Evolutionary conservation across 2,329 filamentous ascomycete genomes (phyloP).

Genomic region (Teratosphaeria pseudoeucalypti): DNA sequence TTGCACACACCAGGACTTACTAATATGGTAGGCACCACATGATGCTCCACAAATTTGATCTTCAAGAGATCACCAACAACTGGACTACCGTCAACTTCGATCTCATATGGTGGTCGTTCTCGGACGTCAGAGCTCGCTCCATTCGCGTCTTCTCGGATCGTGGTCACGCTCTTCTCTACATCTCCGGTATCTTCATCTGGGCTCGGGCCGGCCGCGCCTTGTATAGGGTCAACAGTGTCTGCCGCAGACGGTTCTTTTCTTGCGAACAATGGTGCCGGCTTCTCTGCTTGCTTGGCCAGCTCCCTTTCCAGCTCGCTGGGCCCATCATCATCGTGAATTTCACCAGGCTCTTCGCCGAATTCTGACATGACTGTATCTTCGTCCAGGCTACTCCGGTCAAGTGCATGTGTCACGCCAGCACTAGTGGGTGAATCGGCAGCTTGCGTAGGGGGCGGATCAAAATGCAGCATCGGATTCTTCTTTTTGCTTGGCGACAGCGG

Average conservation of each 20-base stretch:
- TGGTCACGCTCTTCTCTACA: slow-evolving; percentile 22
- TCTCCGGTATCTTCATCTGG: slow-evolving; percentile 5
- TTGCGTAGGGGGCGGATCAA: slow-evolving; percentile 19
- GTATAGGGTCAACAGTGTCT: slow-evolving; percentile 6
- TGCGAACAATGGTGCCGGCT: slow-evolving; percentile 56
- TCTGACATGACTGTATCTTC: slow-evolving; percentile 44
- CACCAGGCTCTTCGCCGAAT: slow-evolving; percentile 20
- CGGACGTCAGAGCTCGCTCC: slow-evolving; percentile 2
- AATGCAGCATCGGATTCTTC: slow-evolving; percentile 11
- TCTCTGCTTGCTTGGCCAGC: slow-evolving; percentile 45
- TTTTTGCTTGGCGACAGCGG: slow-evolving; percentile 23
- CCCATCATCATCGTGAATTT: slow-evolving; percentile 21
- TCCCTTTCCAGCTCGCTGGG: slow-evolving; percentile 23
- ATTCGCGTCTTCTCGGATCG: slow-evolving; percentile 18
- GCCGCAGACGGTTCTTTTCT: slow-evolving; percentile 24
- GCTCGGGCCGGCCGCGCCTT: slow-evolving; percentile 1
- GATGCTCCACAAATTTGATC: slow-evolving; percentile 89
- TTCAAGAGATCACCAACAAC: slow-evolving; percentile 94
- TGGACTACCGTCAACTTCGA: slow-evolving; percentile 52
- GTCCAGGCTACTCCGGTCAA: slow-evolving; percentile 49
- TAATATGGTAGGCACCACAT: slow-evolving; percentile 88
- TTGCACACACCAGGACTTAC: slow-evolving; percentile 43
- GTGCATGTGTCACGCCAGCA: slow-evolving; percentile 44
- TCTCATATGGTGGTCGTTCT: slow-evolving; percentile 39
- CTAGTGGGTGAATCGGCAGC: slow-evolving; percentile 40